These are phyloP conservation scores for Silene vulgaris DNA, from an alignment of 179 eudicot species.

Conservation along the genomic window DNA sequence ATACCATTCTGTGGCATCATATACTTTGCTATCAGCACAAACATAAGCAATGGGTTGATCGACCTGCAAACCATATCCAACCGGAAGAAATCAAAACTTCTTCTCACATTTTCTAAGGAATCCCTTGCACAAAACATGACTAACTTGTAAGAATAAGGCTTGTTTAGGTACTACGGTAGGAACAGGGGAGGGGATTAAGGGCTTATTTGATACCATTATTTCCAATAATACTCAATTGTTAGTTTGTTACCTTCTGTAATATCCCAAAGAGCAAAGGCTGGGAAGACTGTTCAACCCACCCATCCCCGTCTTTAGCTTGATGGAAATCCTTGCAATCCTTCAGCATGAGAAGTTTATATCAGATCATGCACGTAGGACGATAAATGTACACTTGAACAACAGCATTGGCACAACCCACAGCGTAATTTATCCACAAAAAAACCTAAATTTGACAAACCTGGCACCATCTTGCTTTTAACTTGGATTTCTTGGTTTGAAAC, in stretches of 20 bases:
- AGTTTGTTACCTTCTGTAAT: constrained; percentile 64
- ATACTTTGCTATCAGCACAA: constrained; percentile 79
- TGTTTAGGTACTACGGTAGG: too few species aligned
- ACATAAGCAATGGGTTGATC: constrained; percentile 81
- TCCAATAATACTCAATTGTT: neutral
- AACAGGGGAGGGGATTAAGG: neutral
- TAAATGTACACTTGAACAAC: neutral
- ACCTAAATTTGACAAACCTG: constrained; percentile 49
- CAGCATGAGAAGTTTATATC: constrained; percentile 23
- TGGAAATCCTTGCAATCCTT: constrained; percentile 95
- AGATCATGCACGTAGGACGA: constrained; percentile 15
- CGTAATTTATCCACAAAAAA: neutral
- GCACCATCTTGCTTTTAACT: constrained; percentile 92
- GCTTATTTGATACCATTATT: too few species aligned
- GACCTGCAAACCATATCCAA: constrained; percentile 49
- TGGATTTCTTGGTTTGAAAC: constrained; percentile 67
- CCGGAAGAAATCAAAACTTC: constrained; percentile 3
- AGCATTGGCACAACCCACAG: neutral
- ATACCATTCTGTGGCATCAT: constrained; percentile 89
- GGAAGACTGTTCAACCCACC: constrained; percentile 97
- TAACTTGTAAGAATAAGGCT: neutral
- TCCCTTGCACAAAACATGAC: neutral
- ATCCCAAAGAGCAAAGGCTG: constrained; percentile 77
- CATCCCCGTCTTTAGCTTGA: constrained; percentile 98
- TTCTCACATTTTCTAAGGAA: neutral